A percentile compares a stretch with the other conserved stretches of the same genome.
These are phyloP conservation scores for Filosporella fistucella DNA, from an alignment of 495 filamentous ascomycete species.

Conservation along the genomic window DNA sequence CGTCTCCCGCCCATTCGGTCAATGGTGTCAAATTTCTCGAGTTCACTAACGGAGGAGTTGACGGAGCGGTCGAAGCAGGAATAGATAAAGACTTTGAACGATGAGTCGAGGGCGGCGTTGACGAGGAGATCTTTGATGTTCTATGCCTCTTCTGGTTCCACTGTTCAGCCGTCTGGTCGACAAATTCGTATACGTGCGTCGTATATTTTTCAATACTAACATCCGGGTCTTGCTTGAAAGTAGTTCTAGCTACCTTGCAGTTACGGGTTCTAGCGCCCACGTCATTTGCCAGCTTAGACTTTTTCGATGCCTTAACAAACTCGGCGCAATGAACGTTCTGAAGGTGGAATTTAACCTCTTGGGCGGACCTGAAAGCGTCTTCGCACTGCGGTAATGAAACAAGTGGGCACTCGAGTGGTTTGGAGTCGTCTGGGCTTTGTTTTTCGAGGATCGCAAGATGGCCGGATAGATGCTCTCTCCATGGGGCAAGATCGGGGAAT, in stretches of 20 bases:
- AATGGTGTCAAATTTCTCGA: constrained; percentile 5
- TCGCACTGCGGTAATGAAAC: background rate
- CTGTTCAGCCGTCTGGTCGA: constrained; percentile 7
- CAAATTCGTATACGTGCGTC: constrained; percentile 9
- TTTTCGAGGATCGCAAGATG: constrained; percentile 12
- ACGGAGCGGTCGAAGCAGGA: constrained; percentile 9
- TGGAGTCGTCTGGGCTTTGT: constrained; percentile 3
- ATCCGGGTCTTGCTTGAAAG: constrained; percentile 6
- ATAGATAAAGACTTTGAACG: constrained; percentile 4
- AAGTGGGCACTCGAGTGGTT: constrained; percentile 7
- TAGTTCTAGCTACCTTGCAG: constrained; percentile 3
- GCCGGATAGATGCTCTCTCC: constrained; percentile 8
- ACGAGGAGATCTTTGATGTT: constrained; percentile 1
- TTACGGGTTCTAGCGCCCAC: constrained; percentile 5
- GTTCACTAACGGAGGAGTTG: constrained; percentile 5
- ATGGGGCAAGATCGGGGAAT: constrained; percentile 2
- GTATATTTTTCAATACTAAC: constrained; percentile 5
- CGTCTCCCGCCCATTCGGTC: too few species aligned
- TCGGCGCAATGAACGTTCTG: constrained; percentile 6
- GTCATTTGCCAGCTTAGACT: constrained; percentile 6
- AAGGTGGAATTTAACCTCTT: constrained; percentile 14
- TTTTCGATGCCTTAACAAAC: constrained; percentile 9
- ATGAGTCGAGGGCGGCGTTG: constrained; percentile 1
- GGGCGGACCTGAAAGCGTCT: constrained; percentile 1
- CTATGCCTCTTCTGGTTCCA: constrained; percentile 5